Base-by-base conservation (phyloP, 352 stramenopile genomes). In the Pythium graminicola region DNA sequence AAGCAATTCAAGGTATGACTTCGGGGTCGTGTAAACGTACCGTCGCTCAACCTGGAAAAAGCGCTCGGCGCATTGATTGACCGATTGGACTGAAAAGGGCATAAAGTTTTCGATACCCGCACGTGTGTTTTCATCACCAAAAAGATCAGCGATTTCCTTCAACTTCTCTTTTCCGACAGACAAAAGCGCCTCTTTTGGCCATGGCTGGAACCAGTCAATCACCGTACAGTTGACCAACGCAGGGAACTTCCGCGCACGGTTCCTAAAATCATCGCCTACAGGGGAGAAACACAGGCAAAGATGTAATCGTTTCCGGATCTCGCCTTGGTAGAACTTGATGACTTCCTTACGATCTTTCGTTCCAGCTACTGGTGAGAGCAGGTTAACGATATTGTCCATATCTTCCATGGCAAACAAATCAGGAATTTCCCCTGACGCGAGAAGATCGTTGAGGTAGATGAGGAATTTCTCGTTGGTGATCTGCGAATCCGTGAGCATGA, bases 181-280 rank as follows among this genome's bases (percentile, higher is more conserved):
- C n/a, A 99, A 86, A 20, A 99, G 72, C 1, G 96, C 96, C 40
- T 99, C 93, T 29, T 88, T 78, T 26, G 96, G 95, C 96, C 96
- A 99, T 2, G 96, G 86, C 64, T 99, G 95, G 66, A 99, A 99
- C 79, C 95, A 98, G 60, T 99, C 93, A 54, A 99, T 99, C n/a
- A 96, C 81, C 5, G 96, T 99, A 55, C 85, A 98, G 64, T 98
- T 99, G 22, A 99, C 90, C 3, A 99, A 70, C 8, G 91, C 96
- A 1, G 96, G 96, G 77, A 99, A 99, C 16, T 93, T 77, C 38
- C 96, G 77, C 17, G 96, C 96, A 26, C 96, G 94, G 10, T 98
- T 85, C 9, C 96, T 86, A 68, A 99, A 99, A 9, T 93, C 86
- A 11, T 97, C 91, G n/a, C 96, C 96, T 8, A 99, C 96, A 1